These are phyloP conservation scores for Thielaviopsis ethacetica DNA, from an alignment of 2,329 filamentous ascomycete genomes.

Conservation along the genomic window DNA sequence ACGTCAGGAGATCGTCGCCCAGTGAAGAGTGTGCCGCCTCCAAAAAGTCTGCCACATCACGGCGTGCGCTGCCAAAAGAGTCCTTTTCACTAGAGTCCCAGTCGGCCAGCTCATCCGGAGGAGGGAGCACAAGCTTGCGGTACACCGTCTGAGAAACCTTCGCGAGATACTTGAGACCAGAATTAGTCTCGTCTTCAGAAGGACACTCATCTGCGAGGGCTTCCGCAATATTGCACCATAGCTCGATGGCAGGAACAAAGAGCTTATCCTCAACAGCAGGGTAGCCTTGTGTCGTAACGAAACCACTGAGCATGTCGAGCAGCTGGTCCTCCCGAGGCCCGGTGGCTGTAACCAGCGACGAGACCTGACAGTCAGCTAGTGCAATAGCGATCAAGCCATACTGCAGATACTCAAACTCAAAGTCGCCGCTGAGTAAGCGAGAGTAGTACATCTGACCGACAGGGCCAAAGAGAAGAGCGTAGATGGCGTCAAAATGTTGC, in stretches of 20 bases:
- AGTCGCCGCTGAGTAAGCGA: constrained; percentile 39
- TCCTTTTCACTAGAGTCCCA: constrained; percentile 57
- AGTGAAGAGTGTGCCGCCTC: constrained; percentile 52
- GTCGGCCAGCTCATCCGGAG: constrained; percentile 34
- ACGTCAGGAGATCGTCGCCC: constrained; percentile 36
- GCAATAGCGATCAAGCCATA: constrained; percentile 52
- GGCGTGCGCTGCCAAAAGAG: constrained; percentile 55
- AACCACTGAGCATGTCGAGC: constrained; percentile 42
- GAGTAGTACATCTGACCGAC: constrained; percentile 43
- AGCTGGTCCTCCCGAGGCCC: constrained; percentile 35
- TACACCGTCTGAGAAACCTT: constrained; percentile 49
- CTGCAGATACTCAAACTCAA: constrained; percentile 45
- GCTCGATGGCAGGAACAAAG: constrained; percentile 59
- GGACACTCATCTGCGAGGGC: constrained; percentile 43
- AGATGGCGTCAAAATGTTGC: constrained; percentile 40
- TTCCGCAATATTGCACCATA: constrained; percentile 66
- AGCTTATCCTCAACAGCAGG: constrained; percentile 58
- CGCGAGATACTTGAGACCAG: constrained; percentile 6
- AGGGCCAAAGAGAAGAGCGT: constrained; percentile 40
- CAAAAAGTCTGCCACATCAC: constrained; percentile 65
- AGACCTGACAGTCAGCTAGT: constrained; percentile 50
- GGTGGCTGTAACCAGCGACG: constrained; percentile 37
- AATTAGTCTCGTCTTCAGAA: constrained; percentile 26
- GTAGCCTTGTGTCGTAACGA: constrained; percentile 49
- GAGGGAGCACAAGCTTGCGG: constrained; percentile 53